Base-by-base conservation (phyloP, 805 yeast genomes). In the Schwanniomyces yamadae region DNA sequence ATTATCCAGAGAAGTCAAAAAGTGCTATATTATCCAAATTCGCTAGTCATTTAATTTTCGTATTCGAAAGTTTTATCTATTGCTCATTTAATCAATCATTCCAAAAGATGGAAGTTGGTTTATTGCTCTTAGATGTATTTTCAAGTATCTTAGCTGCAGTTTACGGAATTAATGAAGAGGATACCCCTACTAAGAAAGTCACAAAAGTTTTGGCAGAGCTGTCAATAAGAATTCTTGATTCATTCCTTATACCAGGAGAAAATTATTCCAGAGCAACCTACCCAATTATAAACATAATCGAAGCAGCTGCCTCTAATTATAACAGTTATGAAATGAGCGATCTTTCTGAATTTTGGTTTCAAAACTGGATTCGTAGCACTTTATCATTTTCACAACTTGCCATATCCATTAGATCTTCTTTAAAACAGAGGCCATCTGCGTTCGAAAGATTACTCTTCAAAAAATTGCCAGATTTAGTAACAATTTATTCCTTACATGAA, bases 51-150 rank as follows among this genome's bases (percentile, higher is more conserved):
- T 63, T 80, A 25, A 59, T 85, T n/a, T 75, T 75, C 34, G 75
- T 85, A 0, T 86, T 80, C 59, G 96, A 88, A 49, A 79, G 85
- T 45, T 84, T 81, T 46, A 61, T 72, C 3, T 77, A 73, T 50
- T 87, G 95, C 84, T 74, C 78, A 44, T 89, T 78, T 55, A 61
- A 66, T 20, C 55, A 71, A 8, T 61, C 76, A 1, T 57, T 64
- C 30, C 85, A 88, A 50, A 77, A 80, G 42, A 66, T 77, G 45
- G 73, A 78, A 45, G 65, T 88, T 28, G 88, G 90, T 0, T 61
- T 70, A 5, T 59, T 67, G 33, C 67, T 80, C 5, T 62, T 82
- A 10, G 69, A 68, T 16, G 63, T 79, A 2, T 83, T 87, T 50
- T 60, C 73, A 8, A 72, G 71, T 23, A 69, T 84, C 2, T 52